Base-by-base conservation (phyloP, 805 yeast species). In the Candida broadrunensis region DNA sequence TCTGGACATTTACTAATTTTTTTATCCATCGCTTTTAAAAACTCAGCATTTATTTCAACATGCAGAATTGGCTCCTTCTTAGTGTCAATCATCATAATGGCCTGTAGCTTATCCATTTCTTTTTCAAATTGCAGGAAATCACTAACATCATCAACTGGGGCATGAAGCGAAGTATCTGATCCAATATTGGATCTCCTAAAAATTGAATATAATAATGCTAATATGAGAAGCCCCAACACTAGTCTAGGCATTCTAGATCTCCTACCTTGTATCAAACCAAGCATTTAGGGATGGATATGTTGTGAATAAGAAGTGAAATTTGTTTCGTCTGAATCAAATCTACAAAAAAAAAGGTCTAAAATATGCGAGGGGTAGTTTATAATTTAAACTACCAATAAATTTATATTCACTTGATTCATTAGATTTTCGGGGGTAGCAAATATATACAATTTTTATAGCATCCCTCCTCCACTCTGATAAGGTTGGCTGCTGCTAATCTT, bases 1-100 rank as follows among this genome's bases (percentile, higher is more conserved):
- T 78, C 77, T 1, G 81, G 81, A 56, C 95, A 87, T 21, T 52
- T 46, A 12, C 40, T 39, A 1, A 53, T 50, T 13, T 27, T 23
- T 26, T 41, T 45, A 20, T 61, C 62, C 48, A 59, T 29, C 13
- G 35, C 21, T 15, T 36, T 39, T 33, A 58, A 47, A 33, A 53
- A 52, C 9, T 46, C 47, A 14, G 42, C 29, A 26, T 26, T 13
- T 7, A 26, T 13, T 9, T 26, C 29, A 13, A 11, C 29, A 26
- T 9, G 12, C 29, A 11, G 5, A 26, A 5, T 8, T 11, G 29
- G 29, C 5, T 7, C 6, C 14, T 26, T 7, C 14, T 26, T 8
- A 8, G 5, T 13, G 5, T 26, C 14, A 13, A 13, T 8, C 12
- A 9, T 26, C 6, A 5, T 7, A 26, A 26, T 26, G 5, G 29